Conservation (phyloP, 2,329 filamentous ascomycete species). For the Clonostachys rosea region DNA sequence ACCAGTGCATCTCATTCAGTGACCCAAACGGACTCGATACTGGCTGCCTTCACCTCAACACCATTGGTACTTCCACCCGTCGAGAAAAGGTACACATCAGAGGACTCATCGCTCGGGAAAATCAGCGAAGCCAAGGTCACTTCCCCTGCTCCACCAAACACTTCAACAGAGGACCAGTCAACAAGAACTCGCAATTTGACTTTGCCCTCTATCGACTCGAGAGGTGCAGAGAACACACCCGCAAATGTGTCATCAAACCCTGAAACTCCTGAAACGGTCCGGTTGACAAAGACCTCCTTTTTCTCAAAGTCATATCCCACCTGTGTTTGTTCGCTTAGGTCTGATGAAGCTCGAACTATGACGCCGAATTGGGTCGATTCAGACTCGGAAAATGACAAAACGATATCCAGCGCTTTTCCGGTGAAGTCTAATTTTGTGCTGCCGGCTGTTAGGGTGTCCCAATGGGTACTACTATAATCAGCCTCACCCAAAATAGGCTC, state of each 20-base stretch:
- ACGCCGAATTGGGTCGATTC: slow-evolving; percentile 3
- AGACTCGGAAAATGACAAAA: slow-evolving; percentile 1
- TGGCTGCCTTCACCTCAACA: neutral
- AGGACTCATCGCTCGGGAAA: slow-evolving; percentile 1
- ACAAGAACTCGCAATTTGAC: slow-evolving; percentile 1
- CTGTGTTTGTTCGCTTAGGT: slow-evolving; percentile 1
- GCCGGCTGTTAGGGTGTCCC: neutral
- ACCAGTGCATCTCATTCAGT: neutral
- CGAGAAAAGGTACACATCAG: slow-evolving; percentile 2
- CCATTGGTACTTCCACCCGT: neutral
- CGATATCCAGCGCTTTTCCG: slow-evolving; percentile 1
- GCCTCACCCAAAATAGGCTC: neutral
- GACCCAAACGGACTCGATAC: neutral
- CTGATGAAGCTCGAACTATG: slow-evolving; percentile 1
- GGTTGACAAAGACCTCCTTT: slow-evolving; percentile 1
- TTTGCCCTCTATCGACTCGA: neutral
- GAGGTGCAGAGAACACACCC: neutral
- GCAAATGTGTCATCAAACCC: slow-evolving; percentile 2
- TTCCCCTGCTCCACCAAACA: slow-evolving; percentile 2
- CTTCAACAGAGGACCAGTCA: slow-evolving; percentile 4
- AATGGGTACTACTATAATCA: neutral
- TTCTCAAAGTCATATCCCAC: slow-evolving; percentile 2
- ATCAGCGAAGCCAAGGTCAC: neutral
- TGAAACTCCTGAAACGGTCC: slow-evolving; percentile 1
- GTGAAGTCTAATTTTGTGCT: slow-evolving; percentile 1